These are phyloP conservation scores for Haematococcus lacustris DNA, from an alignment of 139 green algal genomes.

Conservation along the genomic window DNA sequence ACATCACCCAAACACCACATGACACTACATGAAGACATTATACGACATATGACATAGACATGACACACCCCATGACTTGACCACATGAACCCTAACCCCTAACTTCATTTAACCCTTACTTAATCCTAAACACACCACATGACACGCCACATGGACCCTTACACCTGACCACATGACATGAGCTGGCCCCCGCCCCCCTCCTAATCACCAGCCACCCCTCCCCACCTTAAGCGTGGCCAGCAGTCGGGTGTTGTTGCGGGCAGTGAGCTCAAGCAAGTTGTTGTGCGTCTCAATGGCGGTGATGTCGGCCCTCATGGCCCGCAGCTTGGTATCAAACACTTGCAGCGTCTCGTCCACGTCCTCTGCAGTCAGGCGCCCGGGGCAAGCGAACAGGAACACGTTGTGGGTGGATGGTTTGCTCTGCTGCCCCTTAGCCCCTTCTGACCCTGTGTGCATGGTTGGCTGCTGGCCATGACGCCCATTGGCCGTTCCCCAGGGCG, in stretches of 20 bases:
- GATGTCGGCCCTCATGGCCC: constrained; percentile 56
- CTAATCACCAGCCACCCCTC: not conserved
- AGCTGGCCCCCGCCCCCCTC: not conserved
- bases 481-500: too few relatives aligned
- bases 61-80: not conserved
- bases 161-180: not conserved
- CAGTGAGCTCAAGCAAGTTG: constrained; percentile 42
- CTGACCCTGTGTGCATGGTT: too few relatives aligned
- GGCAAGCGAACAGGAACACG: too few relatives aligned
- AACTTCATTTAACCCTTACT: not conserved
- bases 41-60: not conserved
- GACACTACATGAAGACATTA: too few relatives aligned
- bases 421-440: too few relatives aligned
- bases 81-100: too few relatives aligned
- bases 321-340: constrained; percentile 60
- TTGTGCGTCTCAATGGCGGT: constrained; percentile 51
- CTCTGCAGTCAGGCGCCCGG: too few relatives aligned
- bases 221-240: constrained; percentile 23
- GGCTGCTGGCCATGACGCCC: too few relatives aligned
- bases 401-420: too few relatives aligned
- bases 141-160: too few relatives aligned
- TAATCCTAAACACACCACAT: not conserved
- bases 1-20: not conserved
- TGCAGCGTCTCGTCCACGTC: constrained; percentile 42
- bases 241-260: constrained; percentile 39